Evolutionary conservation across 805 yeast species (phyloP), one percentile per base, ranked within the genome.

Genomic region (Pichia membranifaciens): DNA sequence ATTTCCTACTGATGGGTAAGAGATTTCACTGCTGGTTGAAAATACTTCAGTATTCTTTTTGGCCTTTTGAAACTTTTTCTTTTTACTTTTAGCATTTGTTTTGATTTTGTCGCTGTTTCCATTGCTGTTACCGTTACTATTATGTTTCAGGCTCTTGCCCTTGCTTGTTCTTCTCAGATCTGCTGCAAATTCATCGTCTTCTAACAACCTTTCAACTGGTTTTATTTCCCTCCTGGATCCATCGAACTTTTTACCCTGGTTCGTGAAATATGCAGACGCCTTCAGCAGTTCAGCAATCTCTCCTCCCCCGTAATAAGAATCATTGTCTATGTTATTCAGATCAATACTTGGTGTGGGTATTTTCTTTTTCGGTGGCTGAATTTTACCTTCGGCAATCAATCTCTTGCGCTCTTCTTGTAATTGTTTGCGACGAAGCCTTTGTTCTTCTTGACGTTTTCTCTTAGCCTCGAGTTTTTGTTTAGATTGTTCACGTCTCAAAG

Each of bases 201-300:
- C 55, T 1, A 59, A 59, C 16, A 54, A 57, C 40, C 61, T 52
- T 15, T 53, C 52, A 12, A 55, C 57, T 8, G 58, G 57, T 38
- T 54, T 58, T 21, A 53, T 48, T 29, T 55, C 52, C 45, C 61
- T 46, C 22, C 38, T 49, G 9, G 41, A 29, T 7, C 52, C 44
- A 35, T 56, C 55, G 29, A 52, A 56, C n/a, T 55, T 53, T 13
- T 51, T 52, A 5, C 61, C 65, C 9, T 54, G 49, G 38, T 49
- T 54, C 2, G 60, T 53, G 37, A 64, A 61, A 47, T 51, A 54
- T 23, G 48, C 44, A 5, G 66, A 52, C 3, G 65, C 65, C 22
- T 56, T 57, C 16, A 58, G 41, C 13, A 63, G 48, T 36, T 37
- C 49, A 1, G 58, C 56, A 21, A 55, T 25, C 37, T 47, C 43